Evolutionary conservation across 2,329 filamentous ascomycete species (phyloP), one percentile per base, ranked within the genome.

Genomic region (Corinectria fuckeliana): DNA sequence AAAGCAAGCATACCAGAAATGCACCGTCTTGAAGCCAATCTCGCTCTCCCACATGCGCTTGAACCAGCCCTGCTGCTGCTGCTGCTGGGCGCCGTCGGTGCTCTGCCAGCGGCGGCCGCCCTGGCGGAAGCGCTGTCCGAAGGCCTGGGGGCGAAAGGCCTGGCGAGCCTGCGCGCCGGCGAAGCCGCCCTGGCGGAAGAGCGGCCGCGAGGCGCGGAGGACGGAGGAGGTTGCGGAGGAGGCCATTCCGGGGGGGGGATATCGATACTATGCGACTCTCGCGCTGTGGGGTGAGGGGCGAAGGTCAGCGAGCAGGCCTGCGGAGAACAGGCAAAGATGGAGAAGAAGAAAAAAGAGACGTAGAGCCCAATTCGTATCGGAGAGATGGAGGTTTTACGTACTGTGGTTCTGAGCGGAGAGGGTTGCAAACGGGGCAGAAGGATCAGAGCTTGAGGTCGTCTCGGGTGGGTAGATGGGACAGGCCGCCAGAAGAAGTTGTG

Each of bases 21-120:
- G 95, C 72, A 99, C 95, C 63, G 95, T 99, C 89, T 93, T 93
- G 70, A 93, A 70, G 50, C 91, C 91, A 65, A 93, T 78, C 63
- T 91, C 90, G 77, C 90, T 92, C 77, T 92, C 87, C 90, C 89
- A 93, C 83, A 96, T 86, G 78, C 88, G 88, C 82, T 89, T 88
- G 77, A 95, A 88, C 82, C 83, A 88, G 48, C 58, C 39, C 67
- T 79, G 71, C 58, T 78, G 75, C 60, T 76, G 74, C 68, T 71
- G 78, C 75, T 67, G 79, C 50, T 75, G 76, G 50, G 78, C 77
- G 64, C 82, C 80, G 39, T 87, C 81, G 42, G 89, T 88, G 77
- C 88, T 92, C 79, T 91, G 88, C 77, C 86, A 92, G 75, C 91
- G 86, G 67, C 75, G 71, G 67, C 74, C 68, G 54, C 69, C 64